Conservation (phyloP, 768 basidiomycete genomes). For the Boletus barrowsii region DNA sequence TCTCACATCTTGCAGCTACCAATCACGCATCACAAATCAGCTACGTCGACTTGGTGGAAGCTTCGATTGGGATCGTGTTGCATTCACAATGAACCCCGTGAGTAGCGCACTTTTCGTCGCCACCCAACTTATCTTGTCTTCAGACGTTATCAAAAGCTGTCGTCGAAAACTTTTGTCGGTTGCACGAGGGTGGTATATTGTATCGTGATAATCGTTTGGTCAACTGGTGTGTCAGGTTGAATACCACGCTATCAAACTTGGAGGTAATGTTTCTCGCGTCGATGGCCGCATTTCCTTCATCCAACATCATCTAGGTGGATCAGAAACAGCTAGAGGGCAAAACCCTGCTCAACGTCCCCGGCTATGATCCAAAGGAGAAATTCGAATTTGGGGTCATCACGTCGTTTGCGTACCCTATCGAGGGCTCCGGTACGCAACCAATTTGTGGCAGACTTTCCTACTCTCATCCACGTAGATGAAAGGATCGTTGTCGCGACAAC, state of each 20-base stretch:
- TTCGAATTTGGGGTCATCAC: slow-evolving; percentile 97
- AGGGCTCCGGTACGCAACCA: slow-evolving; percentile 62
- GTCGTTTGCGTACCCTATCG: slow-evolving; percentile 92
- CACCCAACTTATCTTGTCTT: slow-evolving; percentile 1
- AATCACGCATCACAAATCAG: slow-evolving; percentile 88
- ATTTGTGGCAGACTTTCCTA: not conserved
- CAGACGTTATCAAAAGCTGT: slow-evolving; percentile 83
- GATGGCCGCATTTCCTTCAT: not conserved
- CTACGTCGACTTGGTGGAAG: slow-evolving; percentile 86
- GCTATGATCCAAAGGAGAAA: slow-evolving; percentile 91
- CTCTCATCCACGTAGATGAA: slow-evolving; percentile 54
- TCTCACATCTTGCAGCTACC: slow-evolving; percentile 58
- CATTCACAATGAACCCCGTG: slow-evolving; percentile 94
- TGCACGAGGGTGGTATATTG: slow-evolving; percentile 88
- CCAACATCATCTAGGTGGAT: slow-evolving; percentile 60
- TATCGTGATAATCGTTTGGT: slow-evolving; percentile 97
- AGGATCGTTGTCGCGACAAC: slow-evolving; percentile 93
- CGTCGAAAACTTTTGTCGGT: slow-evolving; percentile 82
- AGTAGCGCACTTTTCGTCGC: slow-evolving; percentile 12
- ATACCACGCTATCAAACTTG: slow-evolving; percentile 96
- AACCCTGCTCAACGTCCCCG: slow-evolving; percentile 86
- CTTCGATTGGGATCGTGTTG: slow-evolving; percentile 91
- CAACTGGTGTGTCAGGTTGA: slow-evolving; percentile 95
- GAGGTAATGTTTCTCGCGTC: slow-evolving; percentile 54
- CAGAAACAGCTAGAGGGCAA: slow-evolving; percentile 85